These are phyloP conservation scores for Calonectria pteridis DNA, from an alignment of 2,329 filamentous ascomycete species.

Conservation along the genomic window DNA sequence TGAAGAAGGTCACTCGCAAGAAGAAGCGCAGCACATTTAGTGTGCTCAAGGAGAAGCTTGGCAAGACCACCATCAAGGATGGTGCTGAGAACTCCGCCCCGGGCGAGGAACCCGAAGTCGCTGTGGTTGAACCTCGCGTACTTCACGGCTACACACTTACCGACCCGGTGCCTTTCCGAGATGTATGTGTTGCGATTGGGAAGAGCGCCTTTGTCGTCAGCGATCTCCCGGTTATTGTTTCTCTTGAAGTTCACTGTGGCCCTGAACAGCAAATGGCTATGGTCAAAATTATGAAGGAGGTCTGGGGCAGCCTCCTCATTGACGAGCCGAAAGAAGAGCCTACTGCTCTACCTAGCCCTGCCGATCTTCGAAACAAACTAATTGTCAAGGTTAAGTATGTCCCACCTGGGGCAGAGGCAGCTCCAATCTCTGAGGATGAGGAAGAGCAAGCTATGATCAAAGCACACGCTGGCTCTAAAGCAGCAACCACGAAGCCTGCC, in stretches of 20 bases:
- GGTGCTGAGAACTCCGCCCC: conserved; percentile 29
- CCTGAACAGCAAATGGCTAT: conserved; percentile 87
- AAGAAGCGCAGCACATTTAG: conserved; percentile 70
- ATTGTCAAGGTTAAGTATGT: conserved; percentile 85
- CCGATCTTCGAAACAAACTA: conserved; percentile 80
- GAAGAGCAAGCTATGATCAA: conserved; percentile 58
- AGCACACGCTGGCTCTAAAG: conserved; percentile 50
- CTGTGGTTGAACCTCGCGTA: conserved; percentile 77
- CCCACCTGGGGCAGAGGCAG: conserved; percentile 52
- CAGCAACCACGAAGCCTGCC: conserved; percentile 67
- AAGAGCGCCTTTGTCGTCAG: conserved; percentile 81
- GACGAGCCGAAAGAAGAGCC: conserved; percentile 63
- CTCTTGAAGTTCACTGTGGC: conserved; percentile 89
- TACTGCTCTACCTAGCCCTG: conserved; percentile 73
- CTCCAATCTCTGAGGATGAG: conserved; percentile 49
- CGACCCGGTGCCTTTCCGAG: conserved; percentile 86
- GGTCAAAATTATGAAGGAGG: conserved; percentile 91
- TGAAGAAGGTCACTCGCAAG: conserved; percentile 63
- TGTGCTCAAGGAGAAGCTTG: conserved; percentile 72
- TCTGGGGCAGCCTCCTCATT: conserved; percentile 81
- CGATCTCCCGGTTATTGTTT: conserved; percentile 91
- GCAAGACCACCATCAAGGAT: conserved; percentile 60
- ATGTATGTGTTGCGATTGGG: conserved; percentile 84
- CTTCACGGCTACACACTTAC: conserved; percentile 93
- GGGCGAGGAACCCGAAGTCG: conserved; percentile 43